A percentile compares a stretch with the other conserved stretches of the same genome.
Conservation (phyloP, 1,284 basidiomycete genomes). For the Ganoderma multipileum region DNA sequence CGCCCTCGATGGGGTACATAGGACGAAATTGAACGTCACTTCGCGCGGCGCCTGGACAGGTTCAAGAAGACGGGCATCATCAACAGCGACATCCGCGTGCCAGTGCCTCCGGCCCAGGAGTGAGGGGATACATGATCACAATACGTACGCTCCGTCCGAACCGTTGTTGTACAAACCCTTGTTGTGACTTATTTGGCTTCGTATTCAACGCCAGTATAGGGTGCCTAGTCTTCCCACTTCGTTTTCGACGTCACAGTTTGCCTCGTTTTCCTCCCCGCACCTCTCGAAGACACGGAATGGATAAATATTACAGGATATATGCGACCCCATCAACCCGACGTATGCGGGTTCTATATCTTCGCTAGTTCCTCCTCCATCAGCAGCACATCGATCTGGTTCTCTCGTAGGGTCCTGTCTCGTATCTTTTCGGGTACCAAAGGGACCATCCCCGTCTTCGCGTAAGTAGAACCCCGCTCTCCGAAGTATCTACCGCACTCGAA, state of each 20-base stretch:
- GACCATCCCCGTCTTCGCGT: slow-evolving; percentile 25
- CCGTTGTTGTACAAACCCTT: no score
- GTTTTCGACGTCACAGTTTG: no score
- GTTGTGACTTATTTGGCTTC: no score
- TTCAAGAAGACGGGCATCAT: slow-evolving; percentile 12
- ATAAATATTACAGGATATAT: no score
- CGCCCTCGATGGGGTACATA: neutral
- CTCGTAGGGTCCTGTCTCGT: no score
- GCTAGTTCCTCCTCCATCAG: neutral
- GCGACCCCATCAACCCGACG: no score
- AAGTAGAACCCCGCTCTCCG: slow-evolving; percentile 35
- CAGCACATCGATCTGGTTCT: no score
- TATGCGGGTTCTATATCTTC: neutral
- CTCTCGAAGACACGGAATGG: no score
- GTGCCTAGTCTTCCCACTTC: no score
- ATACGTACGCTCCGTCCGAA: no score
- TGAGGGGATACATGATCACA: neutral
- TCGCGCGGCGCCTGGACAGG: slow-evolving; percentile 4
- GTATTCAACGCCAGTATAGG: no score
- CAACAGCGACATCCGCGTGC: slow-evolving; percentile 11
- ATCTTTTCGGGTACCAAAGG: slow-evolving; percentile 3
- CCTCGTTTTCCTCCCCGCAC: no score
- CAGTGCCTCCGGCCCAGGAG: slow-evolving; percentile 3
- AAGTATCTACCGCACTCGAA: slow-evolving; percentile 45
- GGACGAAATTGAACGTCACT: neutral